Percentiles rank a stretch among this genome's conserved stretches.
phyloP scores from a whole-genome alignment of 768 basidiomycete species.

The Chalciporus chontae region DNA sequence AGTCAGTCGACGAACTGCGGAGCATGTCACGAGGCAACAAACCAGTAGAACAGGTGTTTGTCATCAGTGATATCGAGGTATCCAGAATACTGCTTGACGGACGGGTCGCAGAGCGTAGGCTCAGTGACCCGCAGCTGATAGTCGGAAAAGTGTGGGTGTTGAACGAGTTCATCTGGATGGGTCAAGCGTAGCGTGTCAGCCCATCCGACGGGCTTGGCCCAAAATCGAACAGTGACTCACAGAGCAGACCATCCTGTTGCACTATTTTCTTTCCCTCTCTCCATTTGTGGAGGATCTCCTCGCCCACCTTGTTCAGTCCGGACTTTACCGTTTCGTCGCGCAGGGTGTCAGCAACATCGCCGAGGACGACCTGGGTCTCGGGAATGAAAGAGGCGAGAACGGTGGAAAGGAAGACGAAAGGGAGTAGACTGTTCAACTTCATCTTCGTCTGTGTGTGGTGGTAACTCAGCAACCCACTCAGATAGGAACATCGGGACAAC shows the following conservation, averaged over 20 bases:
- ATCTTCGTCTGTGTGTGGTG: constrained; percentile 28
- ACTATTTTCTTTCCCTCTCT: constrained; percentile 62
- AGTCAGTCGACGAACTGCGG: background rate
- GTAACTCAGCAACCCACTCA: background rate
- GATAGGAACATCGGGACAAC: background rate
- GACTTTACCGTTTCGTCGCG: constrained; percentile 39
- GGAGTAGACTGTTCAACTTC: constrained; percentile 35
- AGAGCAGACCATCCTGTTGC: constrained; percentile 66
- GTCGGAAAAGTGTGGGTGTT: constrained; percentile 46
- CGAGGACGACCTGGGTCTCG: constrained; percentile 45
- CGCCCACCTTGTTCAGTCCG: constrained; percentile 39
- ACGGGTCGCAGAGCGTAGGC: constrained; percentile 72
- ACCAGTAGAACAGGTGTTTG: constrained; percentile 90
- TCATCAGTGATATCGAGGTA: constrained; percentile 79
- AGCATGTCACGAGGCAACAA: constrained; percentile 14
- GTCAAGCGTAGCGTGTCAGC: constrained; percentile 2
- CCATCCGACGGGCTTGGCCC: background rate
- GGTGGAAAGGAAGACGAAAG: constrained; percentile 34
- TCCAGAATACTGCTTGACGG: constrained; percentile 74
- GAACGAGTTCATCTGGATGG: constrained; percentile 56
- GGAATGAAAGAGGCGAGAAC: constrained; percentile 37
- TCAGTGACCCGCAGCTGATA: constrained; percentile 62
- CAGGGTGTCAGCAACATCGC: constrained; percentile 21
- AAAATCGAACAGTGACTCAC: constrained; percentile 42
- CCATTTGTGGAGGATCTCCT: constrained; percentile 59